Evolutionary conservation across 176 grass and related monocot species (phyloP).

Genomic region (Triticum turgidum): DNA sequence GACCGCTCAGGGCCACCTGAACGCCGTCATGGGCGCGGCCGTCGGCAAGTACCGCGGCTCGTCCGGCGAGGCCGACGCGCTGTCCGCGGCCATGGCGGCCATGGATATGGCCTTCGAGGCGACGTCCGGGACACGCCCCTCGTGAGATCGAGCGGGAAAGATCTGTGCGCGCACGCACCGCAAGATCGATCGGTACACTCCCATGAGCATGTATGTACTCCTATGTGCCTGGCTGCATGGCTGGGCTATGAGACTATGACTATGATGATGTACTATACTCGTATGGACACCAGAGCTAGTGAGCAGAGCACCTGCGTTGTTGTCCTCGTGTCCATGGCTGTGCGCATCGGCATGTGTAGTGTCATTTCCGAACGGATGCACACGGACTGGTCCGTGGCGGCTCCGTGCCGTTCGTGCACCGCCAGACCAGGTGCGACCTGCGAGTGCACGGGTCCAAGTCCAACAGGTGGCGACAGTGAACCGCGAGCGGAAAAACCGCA

Average conservation of each 20-base stretch:
- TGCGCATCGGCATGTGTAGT: not conserved
- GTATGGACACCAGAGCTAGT: too few species aligned
- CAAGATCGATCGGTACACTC: not conserved
- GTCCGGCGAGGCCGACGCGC: conserved; percentile 5
- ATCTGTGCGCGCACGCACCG: not conserved
- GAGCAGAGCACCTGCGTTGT: too few species aligned
- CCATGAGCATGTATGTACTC: too few species aligned
- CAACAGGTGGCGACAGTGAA: too few species aligned
- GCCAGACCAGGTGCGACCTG: not conserved
- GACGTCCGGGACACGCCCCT: not conserved
- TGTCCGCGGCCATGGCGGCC: conserved; percentile 31
- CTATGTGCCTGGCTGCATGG: not conserved
- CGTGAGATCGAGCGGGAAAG: not conserved
- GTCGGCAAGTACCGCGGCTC: conserved; percentile 24
- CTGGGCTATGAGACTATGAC: too few species aligned
- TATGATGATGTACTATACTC: too few species aligned
- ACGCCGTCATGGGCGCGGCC: conserved; percentile 33
- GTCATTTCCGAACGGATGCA: not conserved
- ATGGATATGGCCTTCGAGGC: conserved; percentile 36
- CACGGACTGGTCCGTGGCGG: too few species aligned
- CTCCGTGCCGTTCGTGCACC: too few species aligned
- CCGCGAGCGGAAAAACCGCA: not conserved
- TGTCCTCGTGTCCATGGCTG: not conserved
- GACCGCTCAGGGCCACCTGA: conserved; percentile 26
- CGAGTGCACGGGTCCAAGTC: not conserved